phyloP scores from a whole-genome alignment of 768 basidiomycete genomes.

The Dacryopinax primogenitus region DNA sequence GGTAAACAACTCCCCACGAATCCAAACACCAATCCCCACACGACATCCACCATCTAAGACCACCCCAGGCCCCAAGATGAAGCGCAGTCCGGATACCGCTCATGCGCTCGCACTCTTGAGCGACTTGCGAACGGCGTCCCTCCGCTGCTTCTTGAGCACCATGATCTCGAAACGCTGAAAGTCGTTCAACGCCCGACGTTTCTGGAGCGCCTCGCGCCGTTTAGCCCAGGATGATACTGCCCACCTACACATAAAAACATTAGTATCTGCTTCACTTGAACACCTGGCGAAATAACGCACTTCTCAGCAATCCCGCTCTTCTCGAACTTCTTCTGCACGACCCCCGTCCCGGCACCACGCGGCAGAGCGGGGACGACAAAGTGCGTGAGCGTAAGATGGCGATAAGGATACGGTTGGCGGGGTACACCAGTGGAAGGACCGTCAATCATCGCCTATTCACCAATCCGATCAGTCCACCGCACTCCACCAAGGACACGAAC shows the following conservation, averaged over 20 bases:
- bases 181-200: slow-evolving; percentile 68
- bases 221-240: slow-evolving; percentile 76
- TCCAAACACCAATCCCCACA: too few relatives aligned
- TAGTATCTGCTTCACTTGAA: neutral
- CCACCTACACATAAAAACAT: slow-evolving; percentile 36
- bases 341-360: slow-evolving; percentile 69
- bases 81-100: neutral
- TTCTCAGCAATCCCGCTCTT: slow-evolving; percentile 71
- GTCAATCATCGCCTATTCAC: slow-evolving; percentile 76
- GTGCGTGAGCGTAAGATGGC: slow-evolving; percentile 82
- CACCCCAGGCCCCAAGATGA: neutral
- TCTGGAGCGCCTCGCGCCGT: slow-evolving; percentile 61
- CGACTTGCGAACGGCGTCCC: slow-evolving; percentile 63
- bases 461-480: neutral
- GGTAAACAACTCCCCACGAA: too few relatives aligned
- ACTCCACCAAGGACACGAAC: slow-evolving; percentile 24
- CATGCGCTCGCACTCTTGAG: slow-evolving; percentile 37
- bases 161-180: slow-evolving; percentile 84
- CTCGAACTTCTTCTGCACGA: slow-evolving; percentile 75
- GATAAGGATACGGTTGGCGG: slow-evolving; percentile 84
- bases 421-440: slow-evolving; percentile 85
- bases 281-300: slow-evolving; percentile 18
- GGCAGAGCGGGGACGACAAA: slow-evolving; percentile 71
- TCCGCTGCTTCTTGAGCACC: slow-evolving; percentile 76
- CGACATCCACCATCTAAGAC: too few relatives aligned